These are phyloP conservation scores for Eremomyces bilateralis DNA, from an alignment of 495 filamentous ascomycete genomes.

Conservation along the genomic window DNA sequence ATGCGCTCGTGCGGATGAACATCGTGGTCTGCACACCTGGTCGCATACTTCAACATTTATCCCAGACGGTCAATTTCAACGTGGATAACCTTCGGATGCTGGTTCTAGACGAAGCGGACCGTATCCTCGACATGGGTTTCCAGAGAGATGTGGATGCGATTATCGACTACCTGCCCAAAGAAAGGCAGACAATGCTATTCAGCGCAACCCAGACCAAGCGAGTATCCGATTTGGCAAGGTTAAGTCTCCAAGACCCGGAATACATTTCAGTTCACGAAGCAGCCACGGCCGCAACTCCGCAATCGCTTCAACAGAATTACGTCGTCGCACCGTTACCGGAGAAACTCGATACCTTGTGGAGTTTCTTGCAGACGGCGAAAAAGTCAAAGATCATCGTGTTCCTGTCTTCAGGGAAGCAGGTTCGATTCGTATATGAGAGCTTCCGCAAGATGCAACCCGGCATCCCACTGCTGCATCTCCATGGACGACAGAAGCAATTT, in stretches of 20 bases:
- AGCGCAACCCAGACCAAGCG: conserved; percentile 91
- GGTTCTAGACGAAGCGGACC: conserved; percentile 88
- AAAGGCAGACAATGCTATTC: conserved; percentile 82
- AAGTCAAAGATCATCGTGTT: conserved; percentile 90
- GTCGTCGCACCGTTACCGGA: conserved; percentile 60
- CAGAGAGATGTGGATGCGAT: conserved; percentile 81
- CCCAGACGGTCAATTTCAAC: conserved; percentile 80
- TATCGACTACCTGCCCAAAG: conserved; percentile 69
- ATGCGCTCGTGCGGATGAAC: conserved; percentile 80
- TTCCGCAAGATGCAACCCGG: conserved; percentile 89
- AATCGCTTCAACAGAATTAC: conserved; percentile 75
- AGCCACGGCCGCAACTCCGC: conserved; percentile 59
- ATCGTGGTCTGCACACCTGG: conserved; percentile 94
- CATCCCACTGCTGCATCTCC: conserved; percentile 83
- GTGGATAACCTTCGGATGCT: conserved; percentile 80
- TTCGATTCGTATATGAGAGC: conserved; percentile 82
- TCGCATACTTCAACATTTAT: conserved; percentile 84
- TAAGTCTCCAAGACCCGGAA: conserved; percentile 77
- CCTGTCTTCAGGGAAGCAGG: conserved; percentile 83
- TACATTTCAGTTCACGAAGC: conserved; percentile 86
- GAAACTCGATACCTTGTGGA: conserved; percentile 80
- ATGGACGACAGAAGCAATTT: conserved; percentile 82
- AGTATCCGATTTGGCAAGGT: conserved; percentile 71
- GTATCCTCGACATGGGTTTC: conserved; percentile 97
- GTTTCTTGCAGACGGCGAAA: conserved; percentile 72